These are phyloP conservation scores for Gossypium thurberi DNA, from an alignment of 345 rosid species.

Conservation along the genomic window DNA sequence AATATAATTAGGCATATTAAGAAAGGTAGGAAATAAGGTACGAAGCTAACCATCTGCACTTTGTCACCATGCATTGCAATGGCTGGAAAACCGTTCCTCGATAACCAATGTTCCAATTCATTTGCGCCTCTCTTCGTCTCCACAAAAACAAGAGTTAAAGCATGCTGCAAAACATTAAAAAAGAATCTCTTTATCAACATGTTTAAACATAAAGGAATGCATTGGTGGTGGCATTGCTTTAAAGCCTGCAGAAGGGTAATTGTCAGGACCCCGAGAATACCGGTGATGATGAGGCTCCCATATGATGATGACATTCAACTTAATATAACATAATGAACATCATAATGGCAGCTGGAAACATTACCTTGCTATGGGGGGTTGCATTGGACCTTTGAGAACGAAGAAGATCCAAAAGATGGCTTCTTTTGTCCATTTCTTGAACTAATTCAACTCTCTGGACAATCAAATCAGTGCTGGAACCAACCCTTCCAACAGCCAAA, in stretches of 20 bases:
- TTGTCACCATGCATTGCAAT: conserved; percentile 94
- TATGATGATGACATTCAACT: not conserved
- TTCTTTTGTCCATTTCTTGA: conserved; percentile 85
- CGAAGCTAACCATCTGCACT: conserved; percentile 60
- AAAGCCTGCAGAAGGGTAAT: not conserved
- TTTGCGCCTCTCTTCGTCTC: conserved; percentile 99
- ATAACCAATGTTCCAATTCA: conserved; percentile 81
- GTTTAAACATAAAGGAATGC: not conserved
- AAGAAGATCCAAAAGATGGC: conserved; percentile 95
- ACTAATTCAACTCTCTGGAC: conserved; percentile 93
- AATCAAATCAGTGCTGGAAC: conserved; percentile 95
- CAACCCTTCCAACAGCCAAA: conserved; percentile 98
- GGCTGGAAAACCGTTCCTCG: conserved; percentile 77
- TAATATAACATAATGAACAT: not conserved
- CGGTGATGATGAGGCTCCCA: not conserved
- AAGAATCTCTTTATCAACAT: not conserved
- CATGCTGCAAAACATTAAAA: conserved; percentile 51
- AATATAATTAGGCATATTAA: not conserved
- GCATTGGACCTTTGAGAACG: conserved; percentile 78
- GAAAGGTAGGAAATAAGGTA: not conserved
- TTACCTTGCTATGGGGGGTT: conserved; percentile 64
- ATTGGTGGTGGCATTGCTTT: not conserved
- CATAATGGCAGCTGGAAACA: not conserved
- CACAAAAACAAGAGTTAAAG: conserved; percentile 90
- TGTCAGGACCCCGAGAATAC: not conserved